phyloP scores from a whole-genome alignment of 345 rosid genomes.

The Theobroma cacao region DNA sequence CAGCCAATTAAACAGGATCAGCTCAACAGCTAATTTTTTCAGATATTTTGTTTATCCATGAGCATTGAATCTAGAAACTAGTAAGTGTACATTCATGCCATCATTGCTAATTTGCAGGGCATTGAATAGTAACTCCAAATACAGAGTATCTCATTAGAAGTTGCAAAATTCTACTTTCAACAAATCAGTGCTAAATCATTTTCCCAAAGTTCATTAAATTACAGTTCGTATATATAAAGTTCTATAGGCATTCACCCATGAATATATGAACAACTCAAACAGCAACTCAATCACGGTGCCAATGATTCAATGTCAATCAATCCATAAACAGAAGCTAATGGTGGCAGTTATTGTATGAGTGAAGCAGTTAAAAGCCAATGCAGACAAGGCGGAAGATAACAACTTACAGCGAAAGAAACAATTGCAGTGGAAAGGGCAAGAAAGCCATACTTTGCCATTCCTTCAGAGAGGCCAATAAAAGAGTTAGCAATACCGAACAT shows the following conservation, averaged over 20 bases:
- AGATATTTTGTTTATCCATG: neutral
- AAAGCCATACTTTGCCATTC: conserved; percentile 90
- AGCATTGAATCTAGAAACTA: neutral
- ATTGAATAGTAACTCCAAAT: neutral
- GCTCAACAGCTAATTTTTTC: neutral
- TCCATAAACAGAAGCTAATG: neutral
- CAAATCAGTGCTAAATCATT: neutral
- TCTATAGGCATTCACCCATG: neutral
- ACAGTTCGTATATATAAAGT: neutral
- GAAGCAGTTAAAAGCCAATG: neutral
- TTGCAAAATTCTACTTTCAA: neutral
- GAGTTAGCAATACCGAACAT: conserved; percentile 89
- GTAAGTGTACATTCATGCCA: neutral
- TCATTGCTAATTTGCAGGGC: neutral
- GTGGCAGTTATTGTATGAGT: neutral
- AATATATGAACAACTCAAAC: neutral
- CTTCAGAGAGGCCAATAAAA: conserved; percentile 81
- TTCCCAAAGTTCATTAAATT: neutral
- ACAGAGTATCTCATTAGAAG: neutral
- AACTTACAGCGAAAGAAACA: conserved; percentile 84
- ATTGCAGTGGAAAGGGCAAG: conserved; percentile 90
- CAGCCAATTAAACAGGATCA: neutral
- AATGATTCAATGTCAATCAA: neutral
- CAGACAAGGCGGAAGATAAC: neutral
- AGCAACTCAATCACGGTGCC: neutral